Percentiles rank a stretch among this genome's conserved stretches.
phyloP scores from a whole-genome alignment of 345 rosid genomes.

The Citrus sp. region DNA sequence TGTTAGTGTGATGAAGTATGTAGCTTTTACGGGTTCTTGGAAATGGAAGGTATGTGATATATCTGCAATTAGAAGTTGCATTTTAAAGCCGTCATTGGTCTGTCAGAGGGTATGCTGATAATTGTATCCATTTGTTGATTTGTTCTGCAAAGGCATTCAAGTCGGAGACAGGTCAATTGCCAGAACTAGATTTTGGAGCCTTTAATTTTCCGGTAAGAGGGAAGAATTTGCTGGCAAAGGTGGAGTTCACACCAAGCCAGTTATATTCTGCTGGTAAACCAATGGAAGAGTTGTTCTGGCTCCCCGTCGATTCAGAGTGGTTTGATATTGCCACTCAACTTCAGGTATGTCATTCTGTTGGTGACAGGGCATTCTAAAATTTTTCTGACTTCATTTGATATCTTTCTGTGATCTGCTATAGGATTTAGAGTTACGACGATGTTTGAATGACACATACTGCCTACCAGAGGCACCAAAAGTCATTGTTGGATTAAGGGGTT shows the following conservation, averaged over 20 bases:
- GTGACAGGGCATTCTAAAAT: too few relatives aligned
- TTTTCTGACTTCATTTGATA: neutral
- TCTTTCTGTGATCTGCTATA: neutral
- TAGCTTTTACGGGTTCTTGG: slow-evolving; percentile 34
- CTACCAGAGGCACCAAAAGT: slow-evolving; percentile 26
- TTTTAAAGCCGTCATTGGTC: neutral
- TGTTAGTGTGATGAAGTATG: slow-evolving; percentile 28
- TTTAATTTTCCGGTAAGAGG: slow-evolving; percentile 30
- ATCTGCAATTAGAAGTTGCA: too few relatives aligned
- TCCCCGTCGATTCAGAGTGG: slow-evolving; percentile 29
- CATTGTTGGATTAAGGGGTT: slow-evolving; percentile 25
- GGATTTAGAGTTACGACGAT: slow-evolving; percentile 23
- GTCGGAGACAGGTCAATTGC: slow-evolving; percentile 22
- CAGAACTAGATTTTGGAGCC: slow-evolving; percentile 31
- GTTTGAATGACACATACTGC: slow-evolving; percentile 31
- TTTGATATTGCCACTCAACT: slow-evolving; percentile 21
- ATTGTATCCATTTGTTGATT: neutral
- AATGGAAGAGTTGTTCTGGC: slow-evolving; percentile 33
- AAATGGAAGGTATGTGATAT: slow-evolving; percentile 28
- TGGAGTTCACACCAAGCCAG: slow-evolving; percentile 26
- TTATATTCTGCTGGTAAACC: slow-evolving; percentile 20
- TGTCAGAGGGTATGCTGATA: neutral
- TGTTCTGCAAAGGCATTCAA: slow-evolving; percentile 19
- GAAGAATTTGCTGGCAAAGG: slow-evolving; percentile 26
- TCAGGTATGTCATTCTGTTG: slow-evolving; percentile 16